Base-by-base conservation (phyloP, 371 early-diverging fungal genomes). In the Batkoa obscura region DNA sequence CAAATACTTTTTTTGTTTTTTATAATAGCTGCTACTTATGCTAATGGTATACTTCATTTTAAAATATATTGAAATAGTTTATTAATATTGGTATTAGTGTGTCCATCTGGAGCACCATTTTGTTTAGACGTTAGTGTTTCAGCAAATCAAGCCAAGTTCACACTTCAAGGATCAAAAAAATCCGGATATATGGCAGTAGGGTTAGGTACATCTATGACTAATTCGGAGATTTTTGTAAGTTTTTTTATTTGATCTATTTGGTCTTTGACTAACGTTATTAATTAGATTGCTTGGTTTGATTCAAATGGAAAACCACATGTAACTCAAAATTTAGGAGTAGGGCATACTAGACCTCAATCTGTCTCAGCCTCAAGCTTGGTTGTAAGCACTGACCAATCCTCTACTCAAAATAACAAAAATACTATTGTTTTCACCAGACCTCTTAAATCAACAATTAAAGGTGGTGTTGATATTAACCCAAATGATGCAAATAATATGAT, bases 221-320 rank as follows among this genome's bases (percentile, higher is more conserved):
- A 37, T 35, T 9, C 51, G n/a, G 51, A 51, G 12, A 51, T 51
- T 23, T 49, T 49, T 32, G 45, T 45, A 45, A 45, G 45, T n/a
- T 4, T n/a, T 9, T 15, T 45, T 15, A 15, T 15, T 3, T 9
- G 17, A 8, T 39, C 39, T 12, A 39, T 39, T 39, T 39, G 5
- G 17, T n/a, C 4, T 23, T 9, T 15, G 17, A 3, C n/a, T 45
- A 8, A n/a, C 4, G 8, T 45, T 45, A 45, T 15, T 9, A 15
- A 9, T 17, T 48, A 48, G 31, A 51, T 51, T 4, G 30, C 51
- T 36, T 51, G 51, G 51, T 51, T 37, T 37, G 51, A 51, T 37
- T 2, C 36, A 8, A 39, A 34, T 8, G 30, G 30, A 12, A 51
- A 34, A 10, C 37, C 37, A 3, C 10, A 30, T 12, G 51, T 51